Evolutionary conservation across 75 land plant genomes (phyloP).

Genomic region (Picea glauca): DNA sequence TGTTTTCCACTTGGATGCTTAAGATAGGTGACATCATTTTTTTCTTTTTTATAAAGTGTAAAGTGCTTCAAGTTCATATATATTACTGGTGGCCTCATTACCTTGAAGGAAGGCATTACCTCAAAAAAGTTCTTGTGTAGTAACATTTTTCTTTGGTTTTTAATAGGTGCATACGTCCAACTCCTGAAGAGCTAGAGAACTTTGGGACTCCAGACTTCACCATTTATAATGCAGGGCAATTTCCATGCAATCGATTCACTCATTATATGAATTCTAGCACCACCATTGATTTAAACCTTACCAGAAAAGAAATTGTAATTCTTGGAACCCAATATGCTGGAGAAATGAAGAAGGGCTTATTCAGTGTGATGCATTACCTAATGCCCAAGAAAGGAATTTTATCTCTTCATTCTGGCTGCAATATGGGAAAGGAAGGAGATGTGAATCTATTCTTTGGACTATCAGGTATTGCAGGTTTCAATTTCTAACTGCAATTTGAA

Average conservation of each 20-base stretch:
- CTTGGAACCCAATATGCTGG: constrained; percentile 52
- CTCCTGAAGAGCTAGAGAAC: constrained; percentile 49
- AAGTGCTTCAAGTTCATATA: background rate
- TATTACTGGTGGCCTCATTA: background rate
- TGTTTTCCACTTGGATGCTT: background rate
- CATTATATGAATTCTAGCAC: constrained; percentile 51
- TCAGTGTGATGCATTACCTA: constrained; percentile 51
- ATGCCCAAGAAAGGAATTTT: constrained; percentile 51
- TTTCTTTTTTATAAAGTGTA: background rate
- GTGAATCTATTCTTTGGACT: constrained; percentile 54
- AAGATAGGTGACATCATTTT: background rate
- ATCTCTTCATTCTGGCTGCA: constrained; percentile 52
- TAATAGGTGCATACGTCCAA: constrained; percentile 56
- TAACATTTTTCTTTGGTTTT: background rate
- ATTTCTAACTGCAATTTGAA: background rate
- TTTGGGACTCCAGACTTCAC: constrained; percentile 53
- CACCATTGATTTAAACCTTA: constrained; percentile 35
- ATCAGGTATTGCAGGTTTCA: constrained; percentile 31
- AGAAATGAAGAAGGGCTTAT: constrained; percentile 61
- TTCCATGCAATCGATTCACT: constrained; percentile 50
- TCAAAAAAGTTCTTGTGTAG: background rate
- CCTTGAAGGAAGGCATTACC: background rate
- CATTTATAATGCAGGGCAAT: constrained; percentile 49
- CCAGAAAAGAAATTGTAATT: constrained; percentile 50
- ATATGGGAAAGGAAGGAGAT: constrained; percentile 54